Percentiles rank a stretch among this genome's conserved stretches.
Evolutionary conservation across 2,329 filamentous ascomycete genomes (phyloP).

Genomic region (Fusarium sp.): DNA sequence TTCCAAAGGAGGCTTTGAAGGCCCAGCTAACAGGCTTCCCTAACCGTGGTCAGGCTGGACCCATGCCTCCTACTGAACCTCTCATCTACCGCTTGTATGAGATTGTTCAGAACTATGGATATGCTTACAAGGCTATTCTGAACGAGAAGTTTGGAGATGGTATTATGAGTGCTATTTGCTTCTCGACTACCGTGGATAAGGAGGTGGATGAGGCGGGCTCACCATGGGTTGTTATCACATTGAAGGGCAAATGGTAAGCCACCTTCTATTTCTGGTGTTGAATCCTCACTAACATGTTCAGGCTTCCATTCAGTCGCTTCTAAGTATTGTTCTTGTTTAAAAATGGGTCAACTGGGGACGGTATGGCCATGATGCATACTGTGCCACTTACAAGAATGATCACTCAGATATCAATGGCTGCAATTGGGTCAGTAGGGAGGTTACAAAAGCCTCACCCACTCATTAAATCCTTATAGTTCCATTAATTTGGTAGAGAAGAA

Average conservation of each 20-base stretch:
- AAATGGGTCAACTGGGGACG: neutral
- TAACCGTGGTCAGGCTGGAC: slow-evolving; percentile 76
- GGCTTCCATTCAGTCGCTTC: slow-evolving; percentile 53
- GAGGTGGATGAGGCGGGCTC: slow-evolving; percentile 87
- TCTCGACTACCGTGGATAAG: slow-evolving; percentile 92
- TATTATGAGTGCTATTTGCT: slow-evolving; percentile 96
- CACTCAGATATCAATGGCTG: neutral
- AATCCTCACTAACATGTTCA: slow-evolving; percentile 15
- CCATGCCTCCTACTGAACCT: slow-evolving; percentile 55
- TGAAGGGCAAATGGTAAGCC: slow-evolving; percentile 84
- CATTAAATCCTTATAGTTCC: neutral
- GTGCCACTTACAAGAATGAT: neutral
- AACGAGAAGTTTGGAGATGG: slow-evolving; percentile 96
- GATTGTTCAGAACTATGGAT: slow-evolving; percentile 96
- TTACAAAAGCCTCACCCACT: neutral
- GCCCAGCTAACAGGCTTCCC: slow-evolving; percentile 79
- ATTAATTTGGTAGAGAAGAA: neutral
- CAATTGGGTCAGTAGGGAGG: neutral
- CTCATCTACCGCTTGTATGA: slow-evolving; percentile 90
- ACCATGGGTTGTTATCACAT: slow-evolving; percentile 86
- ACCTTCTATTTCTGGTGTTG: neutral
- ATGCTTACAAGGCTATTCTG: slow-evolving; percentile 93
- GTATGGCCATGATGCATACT: neutral
- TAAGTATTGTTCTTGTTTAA: slow-evolving; percentile 24
- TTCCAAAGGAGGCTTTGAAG: slow-evolving; percentile 68